These are phyloP conservation scores for Chamaenerion angustifolium DNA, from an alignment of 345 rosid genomes.

Conservation along the genomic window DNA sequence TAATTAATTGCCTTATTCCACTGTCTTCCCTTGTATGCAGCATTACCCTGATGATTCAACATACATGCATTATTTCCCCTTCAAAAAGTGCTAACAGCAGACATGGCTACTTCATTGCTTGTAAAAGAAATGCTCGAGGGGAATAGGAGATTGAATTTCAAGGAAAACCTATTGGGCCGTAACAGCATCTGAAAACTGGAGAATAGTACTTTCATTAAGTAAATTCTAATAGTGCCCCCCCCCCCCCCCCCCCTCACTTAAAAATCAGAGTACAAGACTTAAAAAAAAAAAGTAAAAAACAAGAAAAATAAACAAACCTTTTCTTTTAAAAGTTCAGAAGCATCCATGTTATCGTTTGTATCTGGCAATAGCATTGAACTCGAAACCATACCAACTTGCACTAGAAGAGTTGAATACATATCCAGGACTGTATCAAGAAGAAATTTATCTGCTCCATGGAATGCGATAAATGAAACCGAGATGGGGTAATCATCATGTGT, in stretches of 20 bases:
- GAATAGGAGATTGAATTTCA: neutral
- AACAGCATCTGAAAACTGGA: neutral
- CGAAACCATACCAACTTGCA: constrained; percentile 47
- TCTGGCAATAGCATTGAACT: constrained; percentile 37
- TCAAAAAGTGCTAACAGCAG: neutral
- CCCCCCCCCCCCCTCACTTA: neutral
- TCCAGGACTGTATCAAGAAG: constrained; percentile 80
- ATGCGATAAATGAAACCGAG: constrained; percentile 66
- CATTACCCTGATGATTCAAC: constrained; percentile 58
- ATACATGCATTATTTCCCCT: neutral
- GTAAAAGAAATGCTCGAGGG: too few species aligned
- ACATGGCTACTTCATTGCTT: too few species aligned
- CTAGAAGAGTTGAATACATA: constrained; percentile 67
- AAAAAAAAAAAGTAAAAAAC: constrained; percentile 1
- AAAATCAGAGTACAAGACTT: neutral
- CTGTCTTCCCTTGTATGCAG: constrained; percentile 65
- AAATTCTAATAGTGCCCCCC: constrained; percentile 1
- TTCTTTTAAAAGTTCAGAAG: constrained; percentile 78
- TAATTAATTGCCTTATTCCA: constrained; percentile 78
- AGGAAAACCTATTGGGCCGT: neutral
- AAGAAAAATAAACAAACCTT: constrained; percentile 35
- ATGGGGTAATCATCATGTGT: constrained; percentile 50
- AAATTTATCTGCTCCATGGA: constrained; percentile 77
- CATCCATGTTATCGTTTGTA: constrained; percentile 37
- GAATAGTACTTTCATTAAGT: neutral